Evolutionary conservation across 78 protist genomes (phyloP).

Genomic region (Salpingoeca rosetta): DNA sequence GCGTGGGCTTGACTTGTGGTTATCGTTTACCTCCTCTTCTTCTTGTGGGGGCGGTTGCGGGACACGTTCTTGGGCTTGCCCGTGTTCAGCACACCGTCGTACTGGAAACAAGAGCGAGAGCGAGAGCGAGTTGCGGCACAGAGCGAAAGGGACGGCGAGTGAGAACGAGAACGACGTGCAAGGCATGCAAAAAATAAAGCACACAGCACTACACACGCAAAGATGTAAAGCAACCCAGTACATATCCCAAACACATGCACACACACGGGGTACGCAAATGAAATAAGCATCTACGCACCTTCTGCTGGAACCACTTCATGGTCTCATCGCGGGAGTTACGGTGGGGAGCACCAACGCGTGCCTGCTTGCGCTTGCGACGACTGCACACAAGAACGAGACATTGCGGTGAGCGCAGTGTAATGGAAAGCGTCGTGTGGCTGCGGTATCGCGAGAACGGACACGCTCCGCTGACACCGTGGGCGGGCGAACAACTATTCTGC

Average conservation of each 20-base stretch:
- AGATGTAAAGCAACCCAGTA: background rate
- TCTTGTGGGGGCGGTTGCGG: background rate
- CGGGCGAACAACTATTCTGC: no score
- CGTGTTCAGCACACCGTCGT: constrained; percentile 1
- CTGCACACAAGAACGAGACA: no score
- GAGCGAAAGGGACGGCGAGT: background rate
- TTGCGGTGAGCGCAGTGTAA: no score
- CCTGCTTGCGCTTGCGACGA: constrained; percentile 39
- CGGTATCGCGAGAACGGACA: no score
- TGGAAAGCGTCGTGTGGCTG: no score
- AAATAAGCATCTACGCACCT: background rate
- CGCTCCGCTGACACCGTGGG: no score
- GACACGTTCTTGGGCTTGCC: background rate
- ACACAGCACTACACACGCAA: background rate
- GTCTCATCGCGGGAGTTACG: constrained; percentile 74
- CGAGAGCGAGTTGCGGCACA: background rate
- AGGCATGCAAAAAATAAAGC: background rate
- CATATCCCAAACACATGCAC: no score
- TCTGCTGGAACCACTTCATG: constrained; percentile 85
- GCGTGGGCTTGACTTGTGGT: background rate
- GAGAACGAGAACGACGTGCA: background rate
- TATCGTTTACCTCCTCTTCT: background rate
- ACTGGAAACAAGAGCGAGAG: background rate
- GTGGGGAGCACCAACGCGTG: constrained; percentile 59
- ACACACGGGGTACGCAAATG: no score